phyloP scores from a whole-genome alignment of 2,329 filamentous ascomycete species.

The Tympanopsis confertula region DNA sequence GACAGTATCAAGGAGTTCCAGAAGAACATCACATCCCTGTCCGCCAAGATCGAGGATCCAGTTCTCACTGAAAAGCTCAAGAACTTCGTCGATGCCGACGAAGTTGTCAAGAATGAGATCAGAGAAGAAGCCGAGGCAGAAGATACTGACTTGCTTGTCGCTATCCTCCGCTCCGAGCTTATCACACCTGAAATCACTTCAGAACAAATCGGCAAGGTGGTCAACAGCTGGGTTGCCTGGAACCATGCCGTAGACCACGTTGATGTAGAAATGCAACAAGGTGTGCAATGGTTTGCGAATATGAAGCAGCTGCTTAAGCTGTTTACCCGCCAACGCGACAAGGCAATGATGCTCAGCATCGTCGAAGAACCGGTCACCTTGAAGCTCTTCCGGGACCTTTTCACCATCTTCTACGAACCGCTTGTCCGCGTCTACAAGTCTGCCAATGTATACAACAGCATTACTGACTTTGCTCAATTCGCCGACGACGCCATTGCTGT shows the following conservation, averaged over 20 bases:
- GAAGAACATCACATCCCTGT: constrained; percentile 70
- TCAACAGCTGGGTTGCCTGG: constrained; percentile 93
- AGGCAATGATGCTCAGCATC: constrained; percentile 90
- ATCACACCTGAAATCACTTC: constrained; percentile 60
- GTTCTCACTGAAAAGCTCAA: constrained; percentile 73
- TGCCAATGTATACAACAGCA: constrained; percentile 92
- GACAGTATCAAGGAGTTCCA: constrained; percentile 84
- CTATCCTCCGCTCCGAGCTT: constrained; percentile 68
- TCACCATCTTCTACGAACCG: constrained; percentile 98
- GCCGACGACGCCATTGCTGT: constrained; percentile 82
- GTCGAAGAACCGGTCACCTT: constrained; percentile 96
- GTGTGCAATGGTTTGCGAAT: constrained; percentile 84
- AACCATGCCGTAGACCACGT: constrained; percentile 86
- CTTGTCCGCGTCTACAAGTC: constrained; percentile 98
- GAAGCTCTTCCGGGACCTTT: constrained; percentile 85
- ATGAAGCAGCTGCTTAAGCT: constrained; percentile 91
- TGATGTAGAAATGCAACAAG: constrained; percentile 78
- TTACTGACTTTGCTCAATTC: constrained; percentile 90
- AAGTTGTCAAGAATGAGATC: constrained; percentile 63
- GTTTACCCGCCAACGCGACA: constrained; percentile 81
- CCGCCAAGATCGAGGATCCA: constrained; percentile 67
- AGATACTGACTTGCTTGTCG: constrained; percentile 73
- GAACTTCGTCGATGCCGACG: constrained; percentile 64
- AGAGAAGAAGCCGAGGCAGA: constrained; percentile 63
- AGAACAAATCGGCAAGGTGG: constrained; percentile 72